Evolutionary conservation across 108 stramenopile genomes (phyloP).

Genomic region (Skeletonema menzelii): DNA sequence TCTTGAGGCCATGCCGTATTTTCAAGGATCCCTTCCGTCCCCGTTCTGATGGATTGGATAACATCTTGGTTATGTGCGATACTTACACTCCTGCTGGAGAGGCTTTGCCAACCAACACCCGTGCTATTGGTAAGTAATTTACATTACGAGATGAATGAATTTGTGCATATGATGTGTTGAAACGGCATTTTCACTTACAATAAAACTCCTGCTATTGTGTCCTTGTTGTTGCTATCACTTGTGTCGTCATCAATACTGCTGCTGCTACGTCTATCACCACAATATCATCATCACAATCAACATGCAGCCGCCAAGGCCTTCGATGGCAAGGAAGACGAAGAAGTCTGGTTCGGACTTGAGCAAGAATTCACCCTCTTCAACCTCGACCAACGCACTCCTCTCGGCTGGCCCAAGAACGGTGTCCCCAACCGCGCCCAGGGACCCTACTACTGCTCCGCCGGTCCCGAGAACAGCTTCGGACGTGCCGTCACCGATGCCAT

Average conservation of each 20-base stretch:
- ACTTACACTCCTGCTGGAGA: conserved; percentile 92
- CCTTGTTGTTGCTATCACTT: background rate
- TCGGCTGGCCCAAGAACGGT: conserved; percentile 96
- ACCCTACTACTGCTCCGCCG: conserved; percentile 97
- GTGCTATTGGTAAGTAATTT: conserved; percentile 71
- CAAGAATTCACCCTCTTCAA: conserved; percentile 99
- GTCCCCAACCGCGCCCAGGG: conserved; percentile 88
- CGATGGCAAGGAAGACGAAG: conserved; percentile 77
- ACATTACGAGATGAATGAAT: background rate
- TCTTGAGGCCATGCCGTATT: conserved; percentile 82
- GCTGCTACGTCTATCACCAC: background rate
- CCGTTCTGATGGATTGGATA: conserved; percentile 73
- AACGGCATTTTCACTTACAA: background rate
- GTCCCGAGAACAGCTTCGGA: conserved; percentile 94
- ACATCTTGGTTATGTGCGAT: conserved; percentile 97
- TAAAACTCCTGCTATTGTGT: background rate
- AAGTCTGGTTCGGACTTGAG: conserved; percentile 94
- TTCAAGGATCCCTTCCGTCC: conserved; percentile 96
- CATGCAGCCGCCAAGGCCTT: conserved; percentile 69
- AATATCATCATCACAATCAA: background rate
- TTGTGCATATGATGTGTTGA: background rate
- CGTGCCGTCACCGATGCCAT: conserved; percentile 92
- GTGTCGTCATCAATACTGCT: background rate
- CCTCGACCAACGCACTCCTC: conserved; percentile 85
- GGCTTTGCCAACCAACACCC: conserved; percentile 82